phyloP scores from a whole-genome alignment of 192 early-diverging fungal species.

The Helicostylum pulchrum region DNA sequence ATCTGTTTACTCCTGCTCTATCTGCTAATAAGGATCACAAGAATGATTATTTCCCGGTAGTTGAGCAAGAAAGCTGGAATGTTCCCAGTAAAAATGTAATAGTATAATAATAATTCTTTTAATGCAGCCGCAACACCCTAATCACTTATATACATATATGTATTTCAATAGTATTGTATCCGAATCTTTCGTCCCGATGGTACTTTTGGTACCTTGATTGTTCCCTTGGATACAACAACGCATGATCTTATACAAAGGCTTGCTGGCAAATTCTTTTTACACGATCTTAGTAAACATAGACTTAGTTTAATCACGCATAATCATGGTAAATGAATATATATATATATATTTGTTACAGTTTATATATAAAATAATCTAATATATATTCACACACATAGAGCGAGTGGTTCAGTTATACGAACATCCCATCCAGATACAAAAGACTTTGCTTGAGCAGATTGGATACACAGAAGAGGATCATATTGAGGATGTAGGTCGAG shows the following conservation, averaged over 20 bases:
- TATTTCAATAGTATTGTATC: constrained; percentile 53
- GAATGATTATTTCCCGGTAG: constrained; percentile 32
- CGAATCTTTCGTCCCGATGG: constrained; percentile 77
- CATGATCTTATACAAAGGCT: constrained; percentile 72
- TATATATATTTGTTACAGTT: constrained; percentile 19
- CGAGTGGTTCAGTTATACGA: constrained; percentile 68
- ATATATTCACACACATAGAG: constrained; percentile 42
- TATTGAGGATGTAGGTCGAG: constrained; percentile 74
- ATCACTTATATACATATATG: too few species aligned
- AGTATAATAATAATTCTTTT: neutral
- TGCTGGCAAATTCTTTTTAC: constrained; percentile 79
- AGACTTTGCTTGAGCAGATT: constrained; percentile 68
- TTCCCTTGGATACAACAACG: constrained; percentile 63
- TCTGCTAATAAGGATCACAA: constrained; percentile 23
- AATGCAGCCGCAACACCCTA: too few species aligned
- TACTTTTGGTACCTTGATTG: constrained; percentile 78
- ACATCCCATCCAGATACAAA: constrained; percentile 71
- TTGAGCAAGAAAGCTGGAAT: constrained; percentile 10
- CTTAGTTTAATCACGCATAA: constrained; percentile 21
- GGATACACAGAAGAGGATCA: constrained; percentile 78
- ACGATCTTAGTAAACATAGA: constrained; percentile 53
- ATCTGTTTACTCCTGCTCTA: neutral
- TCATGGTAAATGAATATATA: constrained; percentile 14
- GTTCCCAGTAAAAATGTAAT: constrained; percentile 26
- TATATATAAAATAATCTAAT: constrained; percentile 67